Evolutionary conservation across 2,329 filamentous ascomycete genomes (phyloP).

Genomic region (Fusarium sp.): DNA sequence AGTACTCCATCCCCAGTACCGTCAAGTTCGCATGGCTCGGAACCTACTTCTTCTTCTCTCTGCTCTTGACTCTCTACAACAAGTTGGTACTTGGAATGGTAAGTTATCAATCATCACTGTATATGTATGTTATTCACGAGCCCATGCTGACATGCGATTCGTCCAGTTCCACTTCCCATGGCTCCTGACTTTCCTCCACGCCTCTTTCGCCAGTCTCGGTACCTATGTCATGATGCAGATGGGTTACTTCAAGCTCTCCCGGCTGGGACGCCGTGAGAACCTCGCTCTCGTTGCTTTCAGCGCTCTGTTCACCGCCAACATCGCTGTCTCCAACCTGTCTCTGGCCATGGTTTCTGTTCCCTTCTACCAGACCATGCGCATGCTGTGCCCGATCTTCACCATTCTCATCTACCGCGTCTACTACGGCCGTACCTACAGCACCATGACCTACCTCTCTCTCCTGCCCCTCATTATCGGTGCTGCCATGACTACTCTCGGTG

Average conservation of each 20-base stretch:
- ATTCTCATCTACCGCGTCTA: constrained; percentile 70
- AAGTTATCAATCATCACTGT: constrained; percentile 38
- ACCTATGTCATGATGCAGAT: constrained; percentile 64
- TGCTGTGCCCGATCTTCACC: constrained; percentile 71
- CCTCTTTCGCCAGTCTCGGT: constrained; percentile 68
- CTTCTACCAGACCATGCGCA: constrained; percentile 74
- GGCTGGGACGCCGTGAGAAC: constrained; percentile 65
- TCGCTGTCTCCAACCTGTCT: constrained; percentile 74
- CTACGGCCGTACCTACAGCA: constrained; percentile 67
- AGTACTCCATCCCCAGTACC: constrained; percentile 59
- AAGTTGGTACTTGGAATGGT: constrained; percentile 67
- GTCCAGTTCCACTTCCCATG: constrained; percentile 69
- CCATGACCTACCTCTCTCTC: constrained; percentile 69
- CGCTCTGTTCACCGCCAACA: constrained; percentile 71
- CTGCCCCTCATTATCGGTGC: constrained; percentile 71
- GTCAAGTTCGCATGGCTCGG: constrained; percentile 64
- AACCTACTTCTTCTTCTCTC: constrained; percentile 64
- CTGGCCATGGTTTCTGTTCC: constrained; percentile 72
- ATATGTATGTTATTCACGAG: neutral
- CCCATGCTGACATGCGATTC: constrained; percentile 35
- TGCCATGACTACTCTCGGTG: constrained; percentile 69
- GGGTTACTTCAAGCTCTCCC: constrained; percentile 65
- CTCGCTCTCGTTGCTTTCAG: constrained; percentile 69
- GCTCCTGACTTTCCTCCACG: constrained; percentile 70
- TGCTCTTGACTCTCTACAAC: constrained; percentile 68